Evolutionary conservation across 1,139 yeast species (phyloP).

Genomic region (Pneumocystis sp.): DNA sequence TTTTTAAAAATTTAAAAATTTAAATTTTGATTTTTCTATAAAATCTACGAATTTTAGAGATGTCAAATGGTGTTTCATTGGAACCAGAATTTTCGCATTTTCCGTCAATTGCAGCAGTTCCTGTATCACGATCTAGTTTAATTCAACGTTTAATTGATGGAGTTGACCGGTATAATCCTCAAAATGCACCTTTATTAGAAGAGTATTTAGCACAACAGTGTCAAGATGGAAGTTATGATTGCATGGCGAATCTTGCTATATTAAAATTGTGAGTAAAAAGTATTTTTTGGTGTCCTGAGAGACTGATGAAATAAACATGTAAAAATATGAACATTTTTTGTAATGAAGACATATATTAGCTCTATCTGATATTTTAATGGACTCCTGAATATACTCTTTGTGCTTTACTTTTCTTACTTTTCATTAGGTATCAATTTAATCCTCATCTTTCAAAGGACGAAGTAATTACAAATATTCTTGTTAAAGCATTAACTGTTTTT

Average conservation of each 20-base stretch:
- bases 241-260: slow-evolving; percentile 33
- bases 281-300: background rate
- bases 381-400: background rate
- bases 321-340: slow-evolving; percentile 7
- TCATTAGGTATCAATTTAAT: slow-evolving; percentile 23
- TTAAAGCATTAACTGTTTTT: slow-evolving; percentile 31
- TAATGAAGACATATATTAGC: background rate
- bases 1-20: background rate
- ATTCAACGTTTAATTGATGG: slow-evolving; percentile 27
- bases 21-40: background rate
- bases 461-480: slow-evolving; percentile 27
- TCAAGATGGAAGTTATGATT: slow-evolving; percentile 27
- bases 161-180: slow-evolving; percentile 32
- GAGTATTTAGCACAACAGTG: slow-evolving; percentile 31
- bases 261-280: slow-evolving; percentile 26
- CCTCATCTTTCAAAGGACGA: slow-evolving; percentile 29
- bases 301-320: background rate
- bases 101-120: slow-evolving; percentile 19
- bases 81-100: background rate
- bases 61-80: background rate
- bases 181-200: slow-evolving; percentile 31
- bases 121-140: slow-evolving; percentile 27
- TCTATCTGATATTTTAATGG: slow-evolving; percentile 1
- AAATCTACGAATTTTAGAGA: background rate
- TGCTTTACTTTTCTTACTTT: background rate